Percentiles rank a stretch among this genome's conserved stretches.
phyloP scores from a whole-genome alignment of 768 basidiomycete species.

The Suillus bovinus region DNA sequence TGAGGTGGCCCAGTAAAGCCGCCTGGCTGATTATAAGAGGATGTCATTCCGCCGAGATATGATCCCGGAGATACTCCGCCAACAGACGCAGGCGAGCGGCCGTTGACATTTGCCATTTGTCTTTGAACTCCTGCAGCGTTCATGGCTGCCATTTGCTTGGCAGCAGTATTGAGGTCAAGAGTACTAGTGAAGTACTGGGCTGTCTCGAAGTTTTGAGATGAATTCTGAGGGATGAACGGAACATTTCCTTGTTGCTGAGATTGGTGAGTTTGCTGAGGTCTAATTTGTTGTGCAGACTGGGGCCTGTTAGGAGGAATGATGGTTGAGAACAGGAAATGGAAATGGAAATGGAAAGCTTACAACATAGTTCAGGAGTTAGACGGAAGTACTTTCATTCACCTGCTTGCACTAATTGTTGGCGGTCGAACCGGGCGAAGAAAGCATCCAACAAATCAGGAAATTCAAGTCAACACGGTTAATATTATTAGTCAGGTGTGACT shows the following conservation, averaged over 20 bases:
- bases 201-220: conserved; percentile 31
- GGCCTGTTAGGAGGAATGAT: conserved; percentile 21
- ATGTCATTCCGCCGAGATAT: conserved; percentile 62
- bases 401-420: conserved; percentile 8
- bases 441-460: conserved; percentile 8
- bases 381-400: conserved; percentile 4
- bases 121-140: conserved; percentile 51
- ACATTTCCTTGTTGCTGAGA: conserved; percentile 15
- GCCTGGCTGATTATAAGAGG: conserved; percentile 28
- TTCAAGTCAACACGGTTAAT: background rate
- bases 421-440: conserved; percentile 5
- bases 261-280: conserved; percentile 22
- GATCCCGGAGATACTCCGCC: conserved; percentile 68
- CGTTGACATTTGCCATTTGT: conserved; percentile 58
- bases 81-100: conserved; percentile 40
- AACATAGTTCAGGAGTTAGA: conserved; percentile 29
- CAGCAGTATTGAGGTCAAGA: conserved; percentile 65
- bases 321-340: background rate
- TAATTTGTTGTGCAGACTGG: conserved; percentile 44
- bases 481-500: background rate
- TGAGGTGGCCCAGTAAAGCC: conserved; percentile 42
- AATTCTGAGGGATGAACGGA: conserved; percentile 21
- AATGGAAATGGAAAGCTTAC: conserved; percentile 24
- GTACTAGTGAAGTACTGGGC: conserved; percentile 43
- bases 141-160: conserved; percentile 83